phyloP scores from a whole-genome alignment of 2,329 filamentous ascomycete species.

The Xylariaceae sp. region DNA sequence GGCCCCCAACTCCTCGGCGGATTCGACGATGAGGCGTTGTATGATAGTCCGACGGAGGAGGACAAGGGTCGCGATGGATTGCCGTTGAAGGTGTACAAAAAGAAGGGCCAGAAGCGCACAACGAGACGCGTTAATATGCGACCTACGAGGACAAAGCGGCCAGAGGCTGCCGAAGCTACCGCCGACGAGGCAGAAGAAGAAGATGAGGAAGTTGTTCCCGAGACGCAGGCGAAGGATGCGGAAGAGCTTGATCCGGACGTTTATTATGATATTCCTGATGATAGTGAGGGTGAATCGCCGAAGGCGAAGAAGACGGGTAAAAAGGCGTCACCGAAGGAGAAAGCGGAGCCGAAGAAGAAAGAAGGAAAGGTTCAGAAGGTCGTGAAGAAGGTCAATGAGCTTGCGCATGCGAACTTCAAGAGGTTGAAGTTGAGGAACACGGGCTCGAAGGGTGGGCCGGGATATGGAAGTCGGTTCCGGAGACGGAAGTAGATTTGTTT shows the following conservation, averaged over 20 bases:
- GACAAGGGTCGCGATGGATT: constrained; percentile 50
- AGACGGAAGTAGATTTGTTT: constrained; percentile 38
- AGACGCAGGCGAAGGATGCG: constrained; percentile 34
- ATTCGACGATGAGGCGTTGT: constrained; percentile 58
- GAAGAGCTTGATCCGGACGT: constrained; percentile 36
- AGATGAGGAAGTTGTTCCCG: constrained; percentile 38
- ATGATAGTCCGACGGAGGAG: constrained; percentile 52
- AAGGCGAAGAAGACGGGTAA: constrained; percentile 19
- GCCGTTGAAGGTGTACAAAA: constrained; percentile 65
- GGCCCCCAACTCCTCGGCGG: constrained; percentile 47
- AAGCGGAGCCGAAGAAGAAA: constrained; percentile 29
- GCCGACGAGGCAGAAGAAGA: constrained; percentile 34
- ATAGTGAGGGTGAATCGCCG: constrained; percentile 23
- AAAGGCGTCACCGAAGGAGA: constrained; percentile 18
- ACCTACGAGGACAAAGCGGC: constrained; percentile 47
- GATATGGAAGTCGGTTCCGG: constrained; percentile 53
- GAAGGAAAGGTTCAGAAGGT: constrained; percentile 47
- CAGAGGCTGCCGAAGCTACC: constrained; percentile 33
- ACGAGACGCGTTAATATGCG: constrained; percentile 63
- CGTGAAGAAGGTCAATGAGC: constrained; percentile 56
- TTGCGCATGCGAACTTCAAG: constrained; percentile 63
- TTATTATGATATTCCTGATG: constrained; percentile 35
- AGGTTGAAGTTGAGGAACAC: constrained; percentile 58
- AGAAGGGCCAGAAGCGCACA: constrained; percentile 77
- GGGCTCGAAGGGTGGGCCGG: constrained; percentile 57